Conservation (phyloP, 495 filamentous ascomycete genomes). For the Tetracladium marchalianum region DNA sequence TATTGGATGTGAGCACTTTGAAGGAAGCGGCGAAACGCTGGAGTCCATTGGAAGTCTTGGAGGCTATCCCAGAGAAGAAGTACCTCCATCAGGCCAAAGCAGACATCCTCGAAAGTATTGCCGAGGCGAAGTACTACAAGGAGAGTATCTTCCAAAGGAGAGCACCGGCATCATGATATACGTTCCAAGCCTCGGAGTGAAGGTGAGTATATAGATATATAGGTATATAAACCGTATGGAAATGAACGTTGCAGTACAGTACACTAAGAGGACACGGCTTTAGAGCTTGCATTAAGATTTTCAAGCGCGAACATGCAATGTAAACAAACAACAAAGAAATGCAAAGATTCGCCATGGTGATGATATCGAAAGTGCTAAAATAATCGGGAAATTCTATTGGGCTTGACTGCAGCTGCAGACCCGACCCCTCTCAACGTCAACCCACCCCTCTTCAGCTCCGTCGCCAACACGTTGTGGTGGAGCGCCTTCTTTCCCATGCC, state of each 20-base stretch:
- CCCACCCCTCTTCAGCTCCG: not conserved
- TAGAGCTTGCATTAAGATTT: too few relatives aligned
- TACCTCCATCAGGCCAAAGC: slow-evolving; percentile 70
- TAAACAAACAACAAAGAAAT: too few relatives aligned
- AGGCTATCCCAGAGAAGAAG: slow-evolving; percentile 57
- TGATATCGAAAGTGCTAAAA: too few relatives aligned
- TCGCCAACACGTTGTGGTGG: not conserved
- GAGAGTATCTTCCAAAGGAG: slow-evolving; percentile 44
- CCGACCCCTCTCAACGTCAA: not conserved
- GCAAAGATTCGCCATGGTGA: too few relatives aligned
- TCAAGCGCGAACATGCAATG: too few relatives aligned
- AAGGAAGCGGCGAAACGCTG: slow-evolving; percentile 85
- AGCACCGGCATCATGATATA: too few relatives aligned
- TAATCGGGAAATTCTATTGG: not conserved
- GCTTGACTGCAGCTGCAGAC: not conserved
- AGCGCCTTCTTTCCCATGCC: too few relatives aligned
- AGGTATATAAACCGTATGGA: too few relatives aligned
- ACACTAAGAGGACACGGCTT: too few relatives aligned
- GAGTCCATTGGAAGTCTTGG: slow-evolving; percentile 51
- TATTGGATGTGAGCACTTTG: slow-evolving; percentile 81
- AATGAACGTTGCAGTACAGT: too few relatives aligned
- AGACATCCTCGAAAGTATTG: slow-evolving; percentile 93
- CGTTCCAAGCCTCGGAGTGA: too few relatives aligned
- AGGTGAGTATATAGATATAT: too few relatives aligned
- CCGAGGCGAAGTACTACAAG: slow-evolving; percentile 77